Evolutionary conservation across 1,284 basidiomycete genomes (phyloP).

Genomic region (Puccinia hordei): DNA sequence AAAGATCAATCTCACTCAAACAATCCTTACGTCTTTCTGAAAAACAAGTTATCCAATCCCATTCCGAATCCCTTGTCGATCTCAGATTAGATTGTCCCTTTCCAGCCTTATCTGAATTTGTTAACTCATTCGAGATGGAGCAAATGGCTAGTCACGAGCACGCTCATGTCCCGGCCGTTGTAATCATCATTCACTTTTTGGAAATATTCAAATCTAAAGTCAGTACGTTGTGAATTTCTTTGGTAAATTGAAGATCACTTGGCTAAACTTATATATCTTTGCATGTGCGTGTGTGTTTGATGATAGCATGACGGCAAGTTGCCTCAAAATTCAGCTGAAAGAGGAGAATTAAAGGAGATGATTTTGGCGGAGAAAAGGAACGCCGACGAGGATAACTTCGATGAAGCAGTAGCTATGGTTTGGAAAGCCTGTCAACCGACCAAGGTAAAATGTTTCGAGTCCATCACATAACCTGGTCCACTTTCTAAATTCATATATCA

Average conservation of each 20-base stretch:
- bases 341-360: slow-evolving; percentile 73
- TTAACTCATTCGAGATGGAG: slow-evolving; percentile 71
- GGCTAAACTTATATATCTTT: background rate
- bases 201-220: slow-evolving; percentile 76
- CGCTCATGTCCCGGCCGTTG: slow-evolving; percentile 80
- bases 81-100: slow-evolving; percentile 87
- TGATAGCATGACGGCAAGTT: slow-evolving; percentile 68
- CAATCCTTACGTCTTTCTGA: slow-evolving; percentile 52
- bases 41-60: slow-evolving; percentile 79
- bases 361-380: slow-evolving; percentile 69
- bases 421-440: slow-evolving; percentile 67
- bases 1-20: no score
- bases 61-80: slow-evolving; percentile 79
- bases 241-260: background rate
- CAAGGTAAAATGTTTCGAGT: slow-evolving; percentile 62
- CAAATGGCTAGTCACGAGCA: slow-evolving; percentile 81
- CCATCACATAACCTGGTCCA: slow-evolving; percentile 60
- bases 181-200: slow-evolving; percentile 79
- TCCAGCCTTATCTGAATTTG: slow-evolving; percentile 73
- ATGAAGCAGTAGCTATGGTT: slow-evolving; percentile 72
- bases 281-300: slow-evolving; percentile 52
- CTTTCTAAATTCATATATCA: no score
- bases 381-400: slow-evolving; percentile 91
- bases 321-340: slow-evolving; percentile 71
- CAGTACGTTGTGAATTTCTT: slow-evolving; percentile 56